Percentiles rank a stretch among this genome's conserved stretches.
Conservation (phyloP, 2,329 filamentous ascomycete species). For the Plenodomus biglobosus region DNA sequence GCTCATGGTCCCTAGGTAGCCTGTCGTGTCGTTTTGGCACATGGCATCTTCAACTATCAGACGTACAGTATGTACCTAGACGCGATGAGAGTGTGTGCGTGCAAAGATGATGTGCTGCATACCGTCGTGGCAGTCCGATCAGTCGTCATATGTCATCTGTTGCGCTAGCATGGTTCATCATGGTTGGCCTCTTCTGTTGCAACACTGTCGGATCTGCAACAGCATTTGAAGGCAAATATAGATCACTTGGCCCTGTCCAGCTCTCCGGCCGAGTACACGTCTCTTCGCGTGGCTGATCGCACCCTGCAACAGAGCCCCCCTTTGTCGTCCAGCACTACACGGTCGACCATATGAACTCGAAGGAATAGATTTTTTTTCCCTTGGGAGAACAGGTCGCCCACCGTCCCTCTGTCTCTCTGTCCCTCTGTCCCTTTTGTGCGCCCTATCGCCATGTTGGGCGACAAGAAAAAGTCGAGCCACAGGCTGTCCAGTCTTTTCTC, state of each 20-base stretch:
- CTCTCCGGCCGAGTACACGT: conserved; percentile 14
- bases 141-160: conserved; percentile 18
- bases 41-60: too few relatives aligned
- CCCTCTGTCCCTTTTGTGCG: conserved; percentile 3
- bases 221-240: conserved; percentile 27
- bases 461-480: conserved; percentile 37
- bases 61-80: neutral
- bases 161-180: conserved; percentile 23
- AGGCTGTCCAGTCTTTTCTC: conserved; percentile 42
- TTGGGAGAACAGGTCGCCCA: conserved; percentile 1
- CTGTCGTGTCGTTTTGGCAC: neutral
- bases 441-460: conserved; percentile 18
- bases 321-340: conserved; percentile 20
- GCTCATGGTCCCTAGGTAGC: neutral
- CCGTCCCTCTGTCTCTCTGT: neutral
- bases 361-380: conserved; percentile 8
- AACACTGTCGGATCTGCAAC: conserved; percentile 29
- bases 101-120: conserved; percentile 1
- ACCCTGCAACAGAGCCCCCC: conserved; percentile 16
- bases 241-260: conserved; percentile 22
- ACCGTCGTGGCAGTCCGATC: conserved; percentile 22
- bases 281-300: conserved; percentile 9
- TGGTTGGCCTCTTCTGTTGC: conserved; percentile 15
- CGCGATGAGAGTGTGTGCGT: neutral
- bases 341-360: conserved; percentile 14